phyloP scores from a whole-genome alignment of 176 grass and related monocot species.

The Oryza punctata region DNA sequence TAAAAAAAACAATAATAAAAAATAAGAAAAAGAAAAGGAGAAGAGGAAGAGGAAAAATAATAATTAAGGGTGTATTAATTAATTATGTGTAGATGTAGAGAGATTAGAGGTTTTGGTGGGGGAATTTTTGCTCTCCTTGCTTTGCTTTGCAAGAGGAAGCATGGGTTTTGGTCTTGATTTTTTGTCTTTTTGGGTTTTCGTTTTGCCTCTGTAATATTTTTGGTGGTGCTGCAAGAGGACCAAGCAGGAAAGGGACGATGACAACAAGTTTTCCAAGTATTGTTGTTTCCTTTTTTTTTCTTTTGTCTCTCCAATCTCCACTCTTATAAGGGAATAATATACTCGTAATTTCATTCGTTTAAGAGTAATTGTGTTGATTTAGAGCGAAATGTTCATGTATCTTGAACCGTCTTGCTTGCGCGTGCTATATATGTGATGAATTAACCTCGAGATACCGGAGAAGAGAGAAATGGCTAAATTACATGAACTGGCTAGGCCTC shows the following conservation, averaged over 20 bases:
- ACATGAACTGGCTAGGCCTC: too few relatives aligned
- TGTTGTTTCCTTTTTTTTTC: constrained; percentile 18
- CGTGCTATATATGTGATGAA: too few relatives aligned
- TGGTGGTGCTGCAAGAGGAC: not conserved
- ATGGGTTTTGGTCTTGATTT: constrained; percentile 6
- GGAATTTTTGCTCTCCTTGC: constrained; percentile 19
- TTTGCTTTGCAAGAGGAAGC: not conserved
- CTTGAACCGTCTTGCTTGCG: too few relatives aligned
- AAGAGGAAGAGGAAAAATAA: not conserved
- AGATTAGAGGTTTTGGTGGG: not conserved
- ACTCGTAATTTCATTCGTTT: not conserved
- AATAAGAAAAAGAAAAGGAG: not conserved
- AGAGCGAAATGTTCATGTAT: too few relatives aligned
- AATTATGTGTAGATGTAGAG: constrained; percentile 13
- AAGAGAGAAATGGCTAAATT: too few relatives aligned
- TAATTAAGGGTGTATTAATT: not conserved
- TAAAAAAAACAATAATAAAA: not conserved
- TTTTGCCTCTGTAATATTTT: not conserved
- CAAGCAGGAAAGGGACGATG: not conserved
- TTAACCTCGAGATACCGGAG: too few relatives aligned
- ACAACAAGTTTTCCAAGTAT: constrained; percentile 36
- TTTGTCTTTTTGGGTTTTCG: not conserved
- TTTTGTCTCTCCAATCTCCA: not conserved
- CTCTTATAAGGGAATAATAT: constrained; percentile 3
- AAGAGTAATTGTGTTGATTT: not conserved